Conservation (phyloP, 2,329 filamentous ascomycete genomes). For the Scedosporium boydii region DNA sequence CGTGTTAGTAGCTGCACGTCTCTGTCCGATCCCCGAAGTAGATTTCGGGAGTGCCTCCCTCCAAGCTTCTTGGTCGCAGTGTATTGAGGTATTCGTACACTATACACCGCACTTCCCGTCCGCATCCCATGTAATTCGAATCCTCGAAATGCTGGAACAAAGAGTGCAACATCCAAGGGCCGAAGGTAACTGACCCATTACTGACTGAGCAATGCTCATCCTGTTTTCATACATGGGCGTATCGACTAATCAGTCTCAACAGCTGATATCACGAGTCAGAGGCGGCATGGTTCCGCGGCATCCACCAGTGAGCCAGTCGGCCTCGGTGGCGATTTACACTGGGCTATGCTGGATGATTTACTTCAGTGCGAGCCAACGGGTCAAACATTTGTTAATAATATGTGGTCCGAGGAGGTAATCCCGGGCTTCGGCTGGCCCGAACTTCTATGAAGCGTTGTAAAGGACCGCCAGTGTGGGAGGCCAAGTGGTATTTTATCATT, state of each 20-base stretch:
- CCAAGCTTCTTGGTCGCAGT: slow-evolving; percentile 1
- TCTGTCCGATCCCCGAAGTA: background rate
- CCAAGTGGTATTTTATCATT: no score
- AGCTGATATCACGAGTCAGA: background rate
- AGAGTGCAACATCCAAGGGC: background rate
- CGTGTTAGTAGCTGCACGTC: slow-evolving; percentile 1
- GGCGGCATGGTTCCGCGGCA: background rate
- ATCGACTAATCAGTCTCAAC: background rate
- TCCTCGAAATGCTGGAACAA: slow-evolving; percentile 4
- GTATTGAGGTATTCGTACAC: slow-evolving; percentile 4
- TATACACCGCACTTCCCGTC: slow-evolving; percentile 5
- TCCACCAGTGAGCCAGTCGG: background rate
- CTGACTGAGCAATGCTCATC: no score
- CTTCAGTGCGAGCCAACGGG: background rate
- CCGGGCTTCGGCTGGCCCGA: background rate
- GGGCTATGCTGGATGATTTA: slow-evolving; percentile 5
- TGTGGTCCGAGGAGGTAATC: background rate
- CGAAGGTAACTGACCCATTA: no score
- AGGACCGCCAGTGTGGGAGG: no score
- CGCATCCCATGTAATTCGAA: slow-evolving; percentile 3
- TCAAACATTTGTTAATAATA: background rate
- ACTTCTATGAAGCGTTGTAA: background rate
- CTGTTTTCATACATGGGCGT: background rate
- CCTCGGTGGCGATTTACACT: background rate
- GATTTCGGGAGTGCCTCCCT: background rate